Base-by-base conservation (phyloP, 306 rosid genomes). In the Cyclanthera cordifolia region DNA sequence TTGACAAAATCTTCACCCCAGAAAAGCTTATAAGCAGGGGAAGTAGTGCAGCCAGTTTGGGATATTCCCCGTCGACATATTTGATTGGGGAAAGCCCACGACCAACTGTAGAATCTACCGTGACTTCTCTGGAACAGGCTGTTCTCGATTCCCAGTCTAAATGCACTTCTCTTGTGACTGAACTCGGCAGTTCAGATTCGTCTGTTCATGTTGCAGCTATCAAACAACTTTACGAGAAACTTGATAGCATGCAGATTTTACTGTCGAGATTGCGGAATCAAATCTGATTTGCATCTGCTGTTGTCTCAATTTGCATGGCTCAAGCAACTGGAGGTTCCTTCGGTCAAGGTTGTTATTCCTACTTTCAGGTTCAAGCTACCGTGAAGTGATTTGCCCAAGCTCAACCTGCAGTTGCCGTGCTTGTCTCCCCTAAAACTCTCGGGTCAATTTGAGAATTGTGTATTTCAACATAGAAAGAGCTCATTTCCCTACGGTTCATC, bases 1-100 rank as follows among this genome's bases (percentile, higher is more conserved):
- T 92, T 51, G 89, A 89, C 80, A 92, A 82, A 78, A 78, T 92
- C 55, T 89, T 89, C 83, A 77, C 90, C 46, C 69, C 87, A 10
- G 83, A 78, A 67, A 89, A 81, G 82, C 70, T 59, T 63, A n/a
- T n/a, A n/a, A 79, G 83, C 75, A 78, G 87, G 67, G 82, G 82
- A 5, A 75, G 84, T 41, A 87, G 83, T 75, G 60, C 75, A 57
- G 69, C 77, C 68, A 79, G 87, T 56, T 69, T 79, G 41, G 85
- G 84, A 72, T 67, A 71, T 46, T 69, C 91, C 79, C 91, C 85
- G 13, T 56, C 71, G 13, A 71, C 86, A 57, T 67, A 59, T 80
- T 64, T 65, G 69, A 60, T 76, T 41, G 72, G 57, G 25, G 92
- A 78, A 81, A 78, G 82, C 80, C 69, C 87, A 3, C 69, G 57